phyloP scores from a whole-genome alignment of 2,329 filamentous ascomycete genomes.

The Oidium heveae region DNA sequence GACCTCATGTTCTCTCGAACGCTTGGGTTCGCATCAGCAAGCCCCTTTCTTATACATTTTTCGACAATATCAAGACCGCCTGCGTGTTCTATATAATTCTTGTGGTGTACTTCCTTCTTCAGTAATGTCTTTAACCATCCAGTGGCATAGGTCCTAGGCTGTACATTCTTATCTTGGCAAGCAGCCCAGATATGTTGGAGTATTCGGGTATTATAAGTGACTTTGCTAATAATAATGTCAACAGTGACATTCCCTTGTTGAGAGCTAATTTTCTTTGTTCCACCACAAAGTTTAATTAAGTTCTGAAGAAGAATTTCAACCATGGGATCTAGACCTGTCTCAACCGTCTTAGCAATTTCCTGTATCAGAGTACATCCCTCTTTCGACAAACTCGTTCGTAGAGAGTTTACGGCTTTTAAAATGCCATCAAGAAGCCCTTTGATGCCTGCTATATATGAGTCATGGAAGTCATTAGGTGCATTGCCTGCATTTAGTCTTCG shows the following conservation, averaged over 20 bases:
- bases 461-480: slow-evolving; percentile 48
- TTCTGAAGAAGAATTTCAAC: slow-evolving; percentile 75
- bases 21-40: slow-evolving; percentile 72
- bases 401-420: slow-evolving; percentile 57
- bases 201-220: slow-evolving; percentile 55
- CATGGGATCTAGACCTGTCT: slow-evolving; percentile 61
- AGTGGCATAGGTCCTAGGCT: slow-evolving; percentile 53
- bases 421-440: slow-evolving; percentile 65
- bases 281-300: slow-evolving; percentile 68
- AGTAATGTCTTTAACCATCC: slow-evolving; percentile 70
- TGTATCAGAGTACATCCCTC: slow-evolving; percentile 67
- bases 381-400: slow-evolving; percentile 74
- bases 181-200: slow-evolving; percentile 68
- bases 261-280: slow-evolving; percentile 79
- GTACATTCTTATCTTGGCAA: slow-evolving; percentile 79
- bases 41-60: slow-evolving; percentile 68
- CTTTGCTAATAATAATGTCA: slow-evolving; percentile 54
- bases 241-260: slow-evolving; percentile 61
- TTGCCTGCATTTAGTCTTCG: slow-evolving; percentile 66
- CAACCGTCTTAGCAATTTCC: slow-evolving; percentile 54
- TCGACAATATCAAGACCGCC: slow-evolving; percentile 66
- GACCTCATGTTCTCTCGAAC: slow-evolving; percentile 69
- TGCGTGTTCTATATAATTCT: slow-evolving; percentile 57
- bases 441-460: slow-evolving; percentile 42
- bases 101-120: slow-evolving; percentile 52